Evolutionary conservation across 1,284 basidiomycete species (phyloP), one percentile per base, ranked within the genome.

Genomic region (Austroboletus rostrupii): DNA sequence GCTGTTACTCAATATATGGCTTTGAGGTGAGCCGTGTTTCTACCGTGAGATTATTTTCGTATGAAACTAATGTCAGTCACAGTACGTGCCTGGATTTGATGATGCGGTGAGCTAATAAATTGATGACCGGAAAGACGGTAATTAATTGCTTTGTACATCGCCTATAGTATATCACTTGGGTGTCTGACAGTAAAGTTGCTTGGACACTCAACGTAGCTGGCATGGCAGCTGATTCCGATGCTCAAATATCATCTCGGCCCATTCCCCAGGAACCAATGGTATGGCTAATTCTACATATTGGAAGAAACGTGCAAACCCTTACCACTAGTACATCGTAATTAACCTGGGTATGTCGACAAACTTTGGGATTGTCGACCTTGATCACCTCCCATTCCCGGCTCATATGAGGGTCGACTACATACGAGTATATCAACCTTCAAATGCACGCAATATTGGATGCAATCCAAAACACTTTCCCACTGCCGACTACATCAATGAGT

Each of bases 241-340:
- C 76, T 16, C 66, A 83, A 37, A 82, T 92, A 33, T 77, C 79
- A 3, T 73, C 77, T 21, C 73, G 90, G 19, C 73, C 79, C 5
- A 71, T 93, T 28, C 72, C 88, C 0, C 77, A 84, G 55, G 86
- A 90, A 62, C 85, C 86, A 7, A 84, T 88, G 84, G 80, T 81
- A 53, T 35, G 74, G 65, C 19, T 35, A 26, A n/a, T 19, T 28
- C 14, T 39, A 26, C 17, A 39, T 19, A 14, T 19, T n/a, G 11
- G 14, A 16, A 5, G 19, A 45, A 19, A 37, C 23, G 21, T 19
- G 21, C 19, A 47, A 46, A 49, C 36, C 39, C 38, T 47, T 12
- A 28, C 44, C 26, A 47, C 26, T 33, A 68, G 69, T 70, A 79
- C 61, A 74, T 84, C 54, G 64, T 83, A 50, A 38, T 73, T 14